Base-by-base conservation (phyloP, 2,329 filamentous ascomycete species). In the Alternaria arbusti region DNA sequence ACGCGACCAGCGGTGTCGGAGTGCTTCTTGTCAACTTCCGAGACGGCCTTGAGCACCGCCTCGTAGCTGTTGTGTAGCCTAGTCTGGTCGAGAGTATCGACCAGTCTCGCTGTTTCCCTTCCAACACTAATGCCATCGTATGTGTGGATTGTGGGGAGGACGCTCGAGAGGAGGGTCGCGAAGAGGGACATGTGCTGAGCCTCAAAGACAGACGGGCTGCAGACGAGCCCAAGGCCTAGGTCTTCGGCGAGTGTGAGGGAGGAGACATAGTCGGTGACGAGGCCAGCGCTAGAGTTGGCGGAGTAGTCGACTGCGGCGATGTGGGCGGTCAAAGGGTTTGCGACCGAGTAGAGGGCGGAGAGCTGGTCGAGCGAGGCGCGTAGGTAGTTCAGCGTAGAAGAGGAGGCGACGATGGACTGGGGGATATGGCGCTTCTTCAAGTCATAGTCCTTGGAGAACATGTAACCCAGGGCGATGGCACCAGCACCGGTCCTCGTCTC, bases 381-480 rank as follows among this genome's bases (percentile, higher is more conserved):
- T 75, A 99, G 86, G 77, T 91, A 90, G 64, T 89, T 88, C 69
- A 99, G 84, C 69, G 90, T 95, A 49, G 92, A 89, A 0, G 94
- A 94, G 3, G 94, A 93, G 10, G 94, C 95, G 67, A 99, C 83
- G 67, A 99, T 89, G 15, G 93, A 90, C 86, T 99, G 96, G 3
- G 96, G 95, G 62, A 97, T 90, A 78, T 96, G 90, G 70, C 94
- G 90, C 86, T 96, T 97, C 84, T 88, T 89, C 74, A 97, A 82
- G 79, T 98, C 94, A 76, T 97, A 97, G 82, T 99, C 96, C 75
- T 93, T 93, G 65, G 94, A 97, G 86, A 98, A 99, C 79, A 98
- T 92, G 83, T 99, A 99, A 61, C 96, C 96, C 52, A 99, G 87
- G 22, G 96, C 94, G 77, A 98, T 91, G 69, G 92, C 90, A 59